Evolutionary conservation across 495 filamentous ascomycete species (phyloP), one percentile per base, ranked within the genome.

Genomic region (Penicillium arizonense): DNA sequence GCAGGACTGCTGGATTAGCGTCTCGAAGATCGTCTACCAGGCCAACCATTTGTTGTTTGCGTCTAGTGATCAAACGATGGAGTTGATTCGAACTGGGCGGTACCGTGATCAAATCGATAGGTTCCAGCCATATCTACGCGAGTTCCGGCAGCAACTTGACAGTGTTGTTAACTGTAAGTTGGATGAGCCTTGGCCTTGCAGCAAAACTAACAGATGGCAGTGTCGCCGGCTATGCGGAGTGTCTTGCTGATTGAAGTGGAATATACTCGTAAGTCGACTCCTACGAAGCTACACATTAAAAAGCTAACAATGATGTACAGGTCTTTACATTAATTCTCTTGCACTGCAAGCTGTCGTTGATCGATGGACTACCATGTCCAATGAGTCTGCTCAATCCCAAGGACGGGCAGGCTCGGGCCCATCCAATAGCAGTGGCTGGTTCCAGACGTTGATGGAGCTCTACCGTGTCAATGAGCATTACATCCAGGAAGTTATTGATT

Each of bases 271-370:
- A 82, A 70, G 76, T 70, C 5, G 13, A 23, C 23, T 10, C 10
- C 10, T 10, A 30, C 8, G 28, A 9, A 30, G 28, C 28, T 30
- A 30, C 9, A 7, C 8, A 2, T 30, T 30, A 2, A 7, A 30
- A 42, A n/a, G 34, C 62, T 69, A 42, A 68, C 18, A 26, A 1
- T 56, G 1, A 10, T 28, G 1, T 24, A 7, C 35, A 69, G 76
- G 77, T 26, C 56, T 96, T 43, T 97, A 97, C 64, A 79, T 96
- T 72, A 97, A 97, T 62, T 95, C 90, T 5, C 78, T 98, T 12
- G 90, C 90, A 3, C 73, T 98, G 11, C 94, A 98, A 74, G 95
- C 94, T 5, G 91, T 97, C 16, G 87, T 97, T 14, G 93, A 97
- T 68, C 83, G 93, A 33, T 96, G 90, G 76, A 92, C 90, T 5